Conservation (phyloP, 192 early-diverging fungal genomes). For the Backusella luteola region DNA sequence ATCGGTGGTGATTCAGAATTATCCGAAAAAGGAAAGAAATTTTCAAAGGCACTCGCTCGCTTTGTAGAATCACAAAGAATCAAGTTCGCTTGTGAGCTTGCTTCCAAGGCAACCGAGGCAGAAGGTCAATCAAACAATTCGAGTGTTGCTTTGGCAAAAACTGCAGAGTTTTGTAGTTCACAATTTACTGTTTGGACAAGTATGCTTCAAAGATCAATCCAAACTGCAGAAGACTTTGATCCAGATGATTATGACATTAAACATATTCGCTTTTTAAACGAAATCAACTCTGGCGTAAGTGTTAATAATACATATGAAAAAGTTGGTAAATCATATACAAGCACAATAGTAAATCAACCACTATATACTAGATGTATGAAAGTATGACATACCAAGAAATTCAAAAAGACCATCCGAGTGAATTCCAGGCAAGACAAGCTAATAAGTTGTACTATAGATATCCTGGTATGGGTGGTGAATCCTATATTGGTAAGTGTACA, state of each 20-base stretch:
- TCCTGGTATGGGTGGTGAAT: slow-evolving; percentile 95
- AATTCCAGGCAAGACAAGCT: slow-evolving; percentile 72
- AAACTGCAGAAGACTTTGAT: slow-evolving; percentile 83
- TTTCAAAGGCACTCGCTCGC: slow-evolving; percentile 68
- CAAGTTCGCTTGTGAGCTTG: slow-evolving; percentile 42
- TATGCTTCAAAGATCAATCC: slow-evolving; percentile 79
- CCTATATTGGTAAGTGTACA: slow-evolving; percentile 51
- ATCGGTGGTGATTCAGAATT: slow-evolving; percentile 70
- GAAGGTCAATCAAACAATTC: background rate
- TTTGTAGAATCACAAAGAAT: slow-evolving; percentile 71
- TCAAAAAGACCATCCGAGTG: slow-evolving; percentile 72
- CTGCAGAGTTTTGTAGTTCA: slow-evolving; percentile 67
- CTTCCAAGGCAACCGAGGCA: slow-evolving; percentile 4
- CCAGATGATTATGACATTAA: slow-evolving; percentile 70
- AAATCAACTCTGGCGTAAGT: slow-evolving; percentile 84
- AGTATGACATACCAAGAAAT: slow-evolving; percentile 83
- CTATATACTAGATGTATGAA: slow-evolving; percentile 49
- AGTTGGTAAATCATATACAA: background rate
- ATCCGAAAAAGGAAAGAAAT: slow-evolving; percentile 66
- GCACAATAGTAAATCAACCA: background rate
- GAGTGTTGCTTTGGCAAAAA: slow-evolving; percentile 38
- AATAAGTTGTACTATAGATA: slow-evolving; percentile 95
- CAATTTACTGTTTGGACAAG: slow-evolving; percentile 80
- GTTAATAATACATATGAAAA: background rate
- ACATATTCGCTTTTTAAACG: slow-evolving; percentile 82